Base-by-base conservation (phyloP, 2,329 filamentous ascomycete genomes). In the Fusarium sp. region DNA sequence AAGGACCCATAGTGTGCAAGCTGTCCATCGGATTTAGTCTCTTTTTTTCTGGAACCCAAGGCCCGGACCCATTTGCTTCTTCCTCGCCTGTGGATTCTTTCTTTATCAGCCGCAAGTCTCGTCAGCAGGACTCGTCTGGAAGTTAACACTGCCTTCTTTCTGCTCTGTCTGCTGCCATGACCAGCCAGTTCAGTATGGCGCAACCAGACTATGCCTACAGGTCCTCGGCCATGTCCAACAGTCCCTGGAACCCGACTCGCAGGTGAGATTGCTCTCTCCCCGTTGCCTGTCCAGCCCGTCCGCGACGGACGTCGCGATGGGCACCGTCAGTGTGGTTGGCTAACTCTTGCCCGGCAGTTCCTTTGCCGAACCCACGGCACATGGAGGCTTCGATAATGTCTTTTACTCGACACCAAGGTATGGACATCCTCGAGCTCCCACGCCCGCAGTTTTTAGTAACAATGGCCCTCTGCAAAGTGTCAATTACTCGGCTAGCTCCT, bases 191-290 rank as follows among this genome's bases (percentile, higher is more conserved):
- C 78, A 80, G 83, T 71, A 85, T 87, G 85, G 82, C 84, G 51
- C 85, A 86, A 73, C 82, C 84, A 77, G 84, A 87, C 62, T 83
- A 85, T 82, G 81, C 83, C 71, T 88, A 87, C 80, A 85, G 83
- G 78, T 82, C 80, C 71, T 78, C 86, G 74, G 81, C 81, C 77
- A 83, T 84, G 80, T 81, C 85, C 70, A 84, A 83, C 80, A 83
- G 85, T 75, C 83, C 85, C 66, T 89, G 87, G 87, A 84, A 84
- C 73, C 79, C 85, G 72, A 82, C 84, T 74, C 86, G 85, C 82
- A 89, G 87, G 87, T 89, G 85, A 84, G 86, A 81, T 55, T 29
- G 62, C 62, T 61, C 49, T 66, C 55, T 63, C 57, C 49, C 61
- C 38, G 63, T 65, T 57, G 44, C 68, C 29, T 64, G 42, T 51